Conservation (phyloP, 1,284 basidiomycete species). For the Cutaneotrichosporon daszewskae region DNA sequence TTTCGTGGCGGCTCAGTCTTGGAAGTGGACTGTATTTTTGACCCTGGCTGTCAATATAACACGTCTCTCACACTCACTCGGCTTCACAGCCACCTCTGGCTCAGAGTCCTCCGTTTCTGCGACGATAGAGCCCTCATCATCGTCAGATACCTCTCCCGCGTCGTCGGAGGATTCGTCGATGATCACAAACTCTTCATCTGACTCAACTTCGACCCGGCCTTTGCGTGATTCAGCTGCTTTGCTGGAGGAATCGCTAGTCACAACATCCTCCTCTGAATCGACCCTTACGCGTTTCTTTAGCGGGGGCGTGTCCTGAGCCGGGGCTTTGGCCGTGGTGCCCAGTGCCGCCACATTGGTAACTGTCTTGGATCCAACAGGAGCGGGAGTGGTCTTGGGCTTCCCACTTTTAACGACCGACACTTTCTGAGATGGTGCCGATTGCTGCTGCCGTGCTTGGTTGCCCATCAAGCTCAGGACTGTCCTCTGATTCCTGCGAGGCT, state of each 20-base stretch:
- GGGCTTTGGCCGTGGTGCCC: no score
- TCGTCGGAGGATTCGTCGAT: constrained; percentile 1
- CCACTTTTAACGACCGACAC: no score
- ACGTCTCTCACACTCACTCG: background rate
- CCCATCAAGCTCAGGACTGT: constrained; percentile 5
- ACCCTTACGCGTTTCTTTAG: no score
- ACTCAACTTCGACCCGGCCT: no score
- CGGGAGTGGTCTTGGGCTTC: background rate
- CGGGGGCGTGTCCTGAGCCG: no score
- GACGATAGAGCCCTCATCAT: constrained; percentile 3
- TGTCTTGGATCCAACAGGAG: no score
- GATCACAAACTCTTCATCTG: no score
- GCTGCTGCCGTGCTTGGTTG: background rate
- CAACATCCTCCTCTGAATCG: no score
- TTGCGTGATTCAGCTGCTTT: no score
- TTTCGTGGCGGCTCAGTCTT: constrained; percentile 6
- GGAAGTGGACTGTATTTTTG: background rate
- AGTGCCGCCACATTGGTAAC: no score
- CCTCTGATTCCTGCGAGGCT: constrained; percentile 13
- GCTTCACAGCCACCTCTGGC: constrained; percentile 21
- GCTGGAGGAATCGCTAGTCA: no score
- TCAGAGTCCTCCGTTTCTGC: constrained; percentile 21
- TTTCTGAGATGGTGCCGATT: background rate
- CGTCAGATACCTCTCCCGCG: constrained; percentile 9
- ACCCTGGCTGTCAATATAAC: background rate